Evolutionary conservation across 2,329 filamentous ascomycete species (phyloP).

Genomic region (Diaporthe citri): DNA sequence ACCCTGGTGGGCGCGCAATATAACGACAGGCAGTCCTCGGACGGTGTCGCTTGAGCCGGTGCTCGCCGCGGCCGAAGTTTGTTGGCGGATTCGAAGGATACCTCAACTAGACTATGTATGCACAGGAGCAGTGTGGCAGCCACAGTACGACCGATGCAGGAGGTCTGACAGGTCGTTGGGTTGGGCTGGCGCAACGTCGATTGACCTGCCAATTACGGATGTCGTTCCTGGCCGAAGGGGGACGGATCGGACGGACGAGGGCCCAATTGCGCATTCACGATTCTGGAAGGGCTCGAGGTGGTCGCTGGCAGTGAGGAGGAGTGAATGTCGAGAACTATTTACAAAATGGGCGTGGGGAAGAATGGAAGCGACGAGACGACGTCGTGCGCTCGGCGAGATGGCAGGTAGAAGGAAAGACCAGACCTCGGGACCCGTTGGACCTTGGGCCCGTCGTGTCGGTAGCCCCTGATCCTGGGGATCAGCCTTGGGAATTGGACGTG

Average conservation of each 20-base stretch:
- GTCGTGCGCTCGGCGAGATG: background rate
- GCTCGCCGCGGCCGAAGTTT: background rate
- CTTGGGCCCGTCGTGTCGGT: constrained; percentile 24
- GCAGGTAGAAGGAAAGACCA: background rate
- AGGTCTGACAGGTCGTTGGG: constrained; percentile 9
- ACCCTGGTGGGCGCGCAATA: constrained; percentile 4
- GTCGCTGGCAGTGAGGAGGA: background rate
- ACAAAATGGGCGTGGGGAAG: background rate
- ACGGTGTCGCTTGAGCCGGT: background rate
- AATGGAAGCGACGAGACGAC: constrained; percentile 2
- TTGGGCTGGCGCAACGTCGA: background rate
- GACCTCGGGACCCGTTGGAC: constrained; percentile 16
- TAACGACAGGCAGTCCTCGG: constrained; percentile 14
- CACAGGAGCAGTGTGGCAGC: background rate
- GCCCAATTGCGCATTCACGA: background rate
- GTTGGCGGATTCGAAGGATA: background rate
- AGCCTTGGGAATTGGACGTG: constrained; percentile 2
- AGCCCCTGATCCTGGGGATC: constrained; percentile 32
- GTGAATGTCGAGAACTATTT: background rate
- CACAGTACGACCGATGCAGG: constrained; percentile 7
- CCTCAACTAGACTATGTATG: background rate
- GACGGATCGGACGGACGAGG: background rate
- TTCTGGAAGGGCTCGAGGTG: background rate
- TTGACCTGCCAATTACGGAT: constrained; percentile 31
- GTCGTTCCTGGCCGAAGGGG: constrained; percentile 2